These are phyloP conservation scores for Ilyonectria destructans DNA, from an alignment of 2,329 filamentous ascomycete genomes.

Conservation along the genomic window DNA sequence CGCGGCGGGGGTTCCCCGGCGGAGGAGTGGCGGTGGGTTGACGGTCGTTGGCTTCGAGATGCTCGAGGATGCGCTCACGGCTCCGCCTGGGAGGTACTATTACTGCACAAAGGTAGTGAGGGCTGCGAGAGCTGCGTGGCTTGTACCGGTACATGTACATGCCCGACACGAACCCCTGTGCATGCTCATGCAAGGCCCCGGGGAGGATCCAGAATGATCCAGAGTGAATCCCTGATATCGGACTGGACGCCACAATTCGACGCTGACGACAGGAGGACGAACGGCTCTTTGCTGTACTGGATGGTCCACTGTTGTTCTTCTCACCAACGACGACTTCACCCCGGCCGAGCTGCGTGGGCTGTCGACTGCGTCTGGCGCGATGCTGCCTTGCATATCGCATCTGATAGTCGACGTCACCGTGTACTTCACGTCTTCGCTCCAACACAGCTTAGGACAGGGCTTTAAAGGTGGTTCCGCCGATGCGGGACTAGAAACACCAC, in stretches of 20 bases:
- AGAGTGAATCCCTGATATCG: not conserved
- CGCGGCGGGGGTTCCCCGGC: not conserved
- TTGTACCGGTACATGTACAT: slow-evolving; percentile 28
- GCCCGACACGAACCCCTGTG: slow-evolving; percentile 29
- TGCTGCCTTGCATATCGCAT: slow-evolving; percentile 26
- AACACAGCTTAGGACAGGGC: not conserved
- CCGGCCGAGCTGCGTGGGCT: slow-evolving; percentile 8
- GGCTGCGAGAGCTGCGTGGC: not conserved
- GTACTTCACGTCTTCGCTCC: no score
- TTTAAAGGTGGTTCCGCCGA: slow-evolving; percentile 11
- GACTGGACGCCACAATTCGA: slow-evolving; percentile 23
- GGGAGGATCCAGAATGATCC: not conserved
- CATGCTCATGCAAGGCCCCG: slow-evolving; percentile 28
- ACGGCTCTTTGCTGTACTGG: not conserved
- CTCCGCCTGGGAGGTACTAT: not conserved
- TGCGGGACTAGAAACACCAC: slow-evolving; percentile 13
- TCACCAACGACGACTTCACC: slow-evolving; percentile 10
- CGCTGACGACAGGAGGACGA: slow-evolving; percentile 20
- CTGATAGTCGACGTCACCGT: slow-evolving; percentile 22
- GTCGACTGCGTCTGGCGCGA: slow-evolving; percentile 11
- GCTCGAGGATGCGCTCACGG: slow-evolving; percentile 1
- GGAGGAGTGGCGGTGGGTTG: slow-evolving; percentile 11
- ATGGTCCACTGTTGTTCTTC: slow-evolving; percentile 13
- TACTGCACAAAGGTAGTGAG: no score
- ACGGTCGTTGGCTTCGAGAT: slow-evolving; percentile 23